Percentiles rank a stretch among this genome's conserved stretches.
These are phyloP conservation scores for Echites panduratus DNA, from an alignment of 257 asterid species.

Conservation along the genomic window DNA sequence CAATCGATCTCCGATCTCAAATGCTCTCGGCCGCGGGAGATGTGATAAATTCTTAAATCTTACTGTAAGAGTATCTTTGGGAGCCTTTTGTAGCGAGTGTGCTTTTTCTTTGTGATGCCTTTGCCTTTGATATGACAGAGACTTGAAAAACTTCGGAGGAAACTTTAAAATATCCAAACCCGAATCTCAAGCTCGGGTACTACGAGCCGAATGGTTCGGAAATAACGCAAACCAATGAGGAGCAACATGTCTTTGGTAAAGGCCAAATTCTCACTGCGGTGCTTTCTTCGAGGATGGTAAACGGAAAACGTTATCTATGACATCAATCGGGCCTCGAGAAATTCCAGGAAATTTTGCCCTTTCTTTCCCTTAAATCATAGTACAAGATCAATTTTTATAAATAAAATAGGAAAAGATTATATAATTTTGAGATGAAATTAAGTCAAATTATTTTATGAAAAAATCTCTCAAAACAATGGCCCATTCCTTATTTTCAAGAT, in stretches of 20 bases:
- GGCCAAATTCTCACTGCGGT: slow-evolving; percentile 1
- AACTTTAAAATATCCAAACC: slow-evolving; percentile 15
- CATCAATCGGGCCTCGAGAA: too few species aligned
- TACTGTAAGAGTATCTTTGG: neutral
- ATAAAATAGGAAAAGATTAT: too few species aligned
- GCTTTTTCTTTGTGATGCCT: slow-evolving; percentile 13
- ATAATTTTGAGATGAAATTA: too few species aligned
- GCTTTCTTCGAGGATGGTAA: slow-evolving; percentile 13
- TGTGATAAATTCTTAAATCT: neutral
- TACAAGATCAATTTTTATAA: too few species aligned
- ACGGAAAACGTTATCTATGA: slow-evolving; percentile 8
- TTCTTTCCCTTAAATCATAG: too few species aligned
- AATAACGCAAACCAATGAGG: slow-evolving; percentile 26
- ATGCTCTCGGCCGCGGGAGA: slow-evolving; percentile 28
- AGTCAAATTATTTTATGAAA: too few species aligned
- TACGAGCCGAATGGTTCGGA: slow-evolving; percentile 17
- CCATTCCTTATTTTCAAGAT: too few species aligned
- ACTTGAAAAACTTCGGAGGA: slow-evolving; percentile 7
- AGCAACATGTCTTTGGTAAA: slow-evolving; percentile 6
- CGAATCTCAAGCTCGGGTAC: slow-evolving; percentile 33
- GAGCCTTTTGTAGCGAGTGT: slow-evolving; percentile 3
- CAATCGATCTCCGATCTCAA: slow-evolving; percentile 31
- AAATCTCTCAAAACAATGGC: too few species aligned
- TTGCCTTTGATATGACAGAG: slow-evolving; percentile 5
- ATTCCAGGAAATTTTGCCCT: too few species aligned